Base-by-base conservation (phyloP, 345 rosid species). In the Barbarea vulgaris region DNA sequence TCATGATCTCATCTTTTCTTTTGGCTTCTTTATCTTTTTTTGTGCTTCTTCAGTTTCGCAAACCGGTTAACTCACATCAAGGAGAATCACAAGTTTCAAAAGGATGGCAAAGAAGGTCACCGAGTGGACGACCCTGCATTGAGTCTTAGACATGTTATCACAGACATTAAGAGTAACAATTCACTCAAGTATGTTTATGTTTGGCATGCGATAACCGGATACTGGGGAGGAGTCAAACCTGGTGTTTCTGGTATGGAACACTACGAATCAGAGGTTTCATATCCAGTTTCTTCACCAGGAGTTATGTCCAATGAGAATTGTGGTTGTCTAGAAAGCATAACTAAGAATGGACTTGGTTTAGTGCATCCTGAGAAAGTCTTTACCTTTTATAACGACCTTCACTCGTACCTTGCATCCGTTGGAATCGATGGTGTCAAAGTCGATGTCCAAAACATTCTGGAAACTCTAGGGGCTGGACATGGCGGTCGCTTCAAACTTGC, bases 351-450 rank as follows among this genome's bases (percentile, higher is more conserved):
- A 25, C 87, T 91, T 1, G 93, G 97, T 44, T 89, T 89, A 34
- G 95, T 86, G 72, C 82, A 91, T 52, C 91, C 95, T 1, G 87
- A 86, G 79, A 89, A 85, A 77, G 88, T 87, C 34, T 85, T 79
- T 48, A 80, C 71, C 79, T 91, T 89, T 74, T 91, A 89, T 42
- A 68, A 89, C 34, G 93, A 91, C 61, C 93, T 89, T 51, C 95
- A 91, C 70, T 81, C 87, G 0, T 89, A 91, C 77, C 91, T 91
- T 9, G 84, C 97, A 21, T 82, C 87, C 4, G 85, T 88, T 55
- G 90, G 95, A 15, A 78, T 89, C 2, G 90, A 89, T 41, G 96
- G 96, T 19, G 91, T 89, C 69, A 89, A 91, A 81, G 96, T 91
- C 21, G 96, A 89, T 67, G 97, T 88, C 48, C 95, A 89, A 54